Evolutionary conservation across 129 eudicot genomes (phyloP).

Genomic region (Lactuca sativa): DNA sequence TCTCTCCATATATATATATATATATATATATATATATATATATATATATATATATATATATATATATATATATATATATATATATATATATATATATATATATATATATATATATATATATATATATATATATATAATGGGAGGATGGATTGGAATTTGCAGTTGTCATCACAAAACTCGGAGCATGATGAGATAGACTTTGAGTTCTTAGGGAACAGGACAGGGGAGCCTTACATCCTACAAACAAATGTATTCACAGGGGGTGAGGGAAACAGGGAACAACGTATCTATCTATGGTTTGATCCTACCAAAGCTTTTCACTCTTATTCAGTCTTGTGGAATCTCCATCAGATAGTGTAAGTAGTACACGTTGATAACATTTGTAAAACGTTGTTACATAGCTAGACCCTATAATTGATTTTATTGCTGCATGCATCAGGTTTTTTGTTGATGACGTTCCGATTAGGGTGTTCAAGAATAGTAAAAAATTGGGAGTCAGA

Average conservation of each 20-base stretch:
- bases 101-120: too few species aligned
- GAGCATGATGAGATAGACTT: constrained; percentile 92
- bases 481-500: constrained; percentile 51
- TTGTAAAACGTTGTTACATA: background rate
- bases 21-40: too few species aligned
- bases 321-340: constrained; percentile 73
- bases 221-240: constrained; percentile 71
- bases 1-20: too few species aligned
- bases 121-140: background rate
- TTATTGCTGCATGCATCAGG: constrained; percentile 17
- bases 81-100: too few species aligned
- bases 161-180: constrained; percentile 69
- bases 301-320: constrained; percentile 74
- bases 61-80: too few species aligned
- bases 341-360: constrained; percentile 71
- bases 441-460: constrained; percentile 64
- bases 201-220: constrained; percentile 82
- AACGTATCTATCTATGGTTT: constrained; percentile 78
- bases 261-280: constrained; percentile 74
- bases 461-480: constrained; percentile 62
- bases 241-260: constrained; percentile 83
- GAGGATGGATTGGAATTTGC: constrained; percentile 7
- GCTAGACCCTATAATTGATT: background rate
- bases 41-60: too few species aligned
- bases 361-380: constrained; percentile 20